phyloP scores from a whole-genome alignment of 495 filamentous ascomycete species.

The Aspergillus ellipticus region DNA sequence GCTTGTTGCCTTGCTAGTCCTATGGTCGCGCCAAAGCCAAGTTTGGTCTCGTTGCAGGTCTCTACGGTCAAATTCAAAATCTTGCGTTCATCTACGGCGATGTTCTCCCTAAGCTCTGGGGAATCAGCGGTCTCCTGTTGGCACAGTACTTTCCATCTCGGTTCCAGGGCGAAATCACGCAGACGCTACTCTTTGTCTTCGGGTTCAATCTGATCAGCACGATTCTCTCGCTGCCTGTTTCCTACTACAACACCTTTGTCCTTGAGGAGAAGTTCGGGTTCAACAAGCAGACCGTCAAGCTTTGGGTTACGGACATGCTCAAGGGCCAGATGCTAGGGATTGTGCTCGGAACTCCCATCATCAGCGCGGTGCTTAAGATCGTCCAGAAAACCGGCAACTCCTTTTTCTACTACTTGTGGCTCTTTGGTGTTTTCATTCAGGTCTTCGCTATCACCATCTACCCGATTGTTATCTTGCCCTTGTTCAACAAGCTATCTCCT shows the following conservation, averaged over 20 bases:
- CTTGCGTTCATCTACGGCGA: constrained; percentile 84
- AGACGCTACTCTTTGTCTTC: constrained; percentile 89
- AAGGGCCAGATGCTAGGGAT: constrained; percentile 83
- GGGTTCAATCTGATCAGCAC: constrained; percentile 78
- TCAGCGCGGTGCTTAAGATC: constrained; percentile 85
- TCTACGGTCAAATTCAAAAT: constrained; percentile 84
- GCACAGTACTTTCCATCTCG: constrained; percentile 66
- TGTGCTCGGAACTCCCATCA: constrained; percentile 76
- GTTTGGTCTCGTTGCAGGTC: constrained; percentile 71
- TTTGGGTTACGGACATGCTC: constrained; percentile 88
- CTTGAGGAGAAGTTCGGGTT: constrained; percentile 97
- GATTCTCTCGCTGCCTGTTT: constrained; percentile 71
- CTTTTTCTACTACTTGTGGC: constrained; percentile 98
- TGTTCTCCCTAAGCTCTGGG: constrained; percentile 87
- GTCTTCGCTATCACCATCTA: constrained; percentile 94
- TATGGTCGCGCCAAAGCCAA: constrained; percentile 95
- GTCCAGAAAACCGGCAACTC: constrained; percentile 83
- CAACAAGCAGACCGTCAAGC: constrained; percentile 90
- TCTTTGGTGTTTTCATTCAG: constrained; percentile 83
- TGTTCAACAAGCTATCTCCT: constrained; percentile 98
- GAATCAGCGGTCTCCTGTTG: constrained; percentile 69
- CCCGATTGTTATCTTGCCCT: constrained; percentile 85
- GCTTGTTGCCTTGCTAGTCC: constrained; percentile 45
- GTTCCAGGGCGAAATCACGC: constrained; percentile 89
- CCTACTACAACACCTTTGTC: constrained; percentile 90